Evolutionary conservation across 2,329 filamentous ascomycete species (phyloP).

Genomic region (Pestalotiopsis sp.): DNA sequence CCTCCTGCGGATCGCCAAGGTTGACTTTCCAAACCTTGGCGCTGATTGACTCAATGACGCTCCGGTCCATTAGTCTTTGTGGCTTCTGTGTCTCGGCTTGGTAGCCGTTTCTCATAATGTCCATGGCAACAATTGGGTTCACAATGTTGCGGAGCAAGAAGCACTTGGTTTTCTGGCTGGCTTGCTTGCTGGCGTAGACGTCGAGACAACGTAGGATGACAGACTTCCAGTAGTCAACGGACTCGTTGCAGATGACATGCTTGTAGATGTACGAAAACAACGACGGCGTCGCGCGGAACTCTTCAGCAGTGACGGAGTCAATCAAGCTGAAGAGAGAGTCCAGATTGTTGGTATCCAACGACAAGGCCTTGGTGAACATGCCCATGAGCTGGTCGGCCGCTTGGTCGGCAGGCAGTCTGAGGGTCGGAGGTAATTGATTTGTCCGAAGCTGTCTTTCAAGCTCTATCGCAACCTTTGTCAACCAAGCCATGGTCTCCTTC

Average conservation of each 20-base stretch:
- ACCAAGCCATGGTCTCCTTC: conserved; percentile 62
- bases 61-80: conserved; percentile 80
- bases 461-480: conserved; percentile 72
- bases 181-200: conserved; percentile 77
- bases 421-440: conserved; percentile 69
- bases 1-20: conserved; percentile 79
- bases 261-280: conserved; percentile 84
- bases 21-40: conserved; percentile 94
- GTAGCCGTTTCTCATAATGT: conserved; percentile 84
- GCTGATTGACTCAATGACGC: conserved; percentile 87
- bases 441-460: conserved; percentile 74
- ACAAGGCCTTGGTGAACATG: conserved; percentile 81
- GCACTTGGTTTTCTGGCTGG: conserved; percentile 87
- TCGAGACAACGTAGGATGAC: conserved; percentile 87
- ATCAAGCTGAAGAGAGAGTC: conserved; percentile 86
- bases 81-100: conserved; percentile 56
- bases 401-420: conserved; percentile 87
- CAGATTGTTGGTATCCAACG: conserved; percentile 73
- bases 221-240: conserved; percentile 82
- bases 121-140: conserved; percentile 95
- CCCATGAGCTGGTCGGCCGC: conserved; percentile 85
- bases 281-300: conserved; percentile 76
- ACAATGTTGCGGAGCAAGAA: conserved; percentile 91
- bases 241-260: conserved; percentile 81
- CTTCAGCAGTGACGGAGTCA: conserved; percentile 80